A percentile compares a stretch with the other conserved stretches of the same genome.
Conservation (phyloP, 1,139 yeast species). For the Taphrina pruni region DNA sequence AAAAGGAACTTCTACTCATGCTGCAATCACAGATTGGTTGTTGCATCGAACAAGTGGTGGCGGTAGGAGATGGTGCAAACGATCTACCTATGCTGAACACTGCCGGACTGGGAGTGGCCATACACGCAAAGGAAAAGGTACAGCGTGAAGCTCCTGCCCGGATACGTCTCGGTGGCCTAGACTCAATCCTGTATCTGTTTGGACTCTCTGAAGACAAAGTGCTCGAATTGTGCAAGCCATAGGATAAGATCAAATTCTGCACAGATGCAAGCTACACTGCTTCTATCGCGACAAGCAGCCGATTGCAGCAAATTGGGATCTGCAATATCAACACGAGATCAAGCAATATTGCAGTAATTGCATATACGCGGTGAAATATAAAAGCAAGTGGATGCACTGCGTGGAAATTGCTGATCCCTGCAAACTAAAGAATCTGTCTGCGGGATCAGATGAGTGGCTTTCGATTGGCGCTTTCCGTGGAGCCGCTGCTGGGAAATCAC, state of each 20-base stretch:
- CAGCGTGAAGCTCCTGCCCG: slow-evolving; percentile 80
- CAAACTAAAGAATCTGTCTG: neutral
- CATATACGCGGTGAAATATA: neutral
- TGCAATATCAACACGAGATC: neutral
- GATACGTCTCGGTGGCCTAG: slow-evolving; percentile 71
- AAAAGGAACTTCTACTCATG: slow-evolving; percentile 72
- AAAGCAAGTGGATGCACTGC: neutral
- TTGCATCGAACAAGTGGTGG: slow-evolving; percentile 65
- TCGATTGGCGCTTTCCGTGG: neutral
- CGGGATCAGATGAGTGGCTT: neutral
- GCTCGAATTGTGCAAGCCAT: slow-evolving; percentile 12
- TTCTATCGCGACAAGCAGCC: too few relatives aligned
- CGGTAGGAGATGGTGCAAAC: slow-evolving; percentile 98
- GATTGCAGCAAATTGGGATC: neutral
- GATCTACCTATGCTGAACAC: slow-evolving; percentile 89
- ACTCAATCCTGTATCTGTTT: slow-evolving; percentile 77
- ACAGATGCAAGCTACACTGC: too few relatives aligned
- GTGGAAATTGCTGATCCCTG: neutral
- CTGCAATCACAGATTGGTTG: slow-evolving; percentile 70
- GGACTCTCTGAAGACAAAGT: slow-evolving; percentile 55
- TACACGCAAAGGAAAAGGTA: slow-evolving; percentile 96
- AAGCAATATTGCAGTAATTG: neutral
- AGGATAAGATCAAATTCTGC: neutral
- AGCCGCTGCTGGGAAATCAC: neutral
- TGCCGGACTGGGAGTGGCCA: slow-evolving; percentile 95